Conservation (phyloP, 2,329 filamentous ascomycete genomes). For the Ambrosiella beaveri region DNA sequence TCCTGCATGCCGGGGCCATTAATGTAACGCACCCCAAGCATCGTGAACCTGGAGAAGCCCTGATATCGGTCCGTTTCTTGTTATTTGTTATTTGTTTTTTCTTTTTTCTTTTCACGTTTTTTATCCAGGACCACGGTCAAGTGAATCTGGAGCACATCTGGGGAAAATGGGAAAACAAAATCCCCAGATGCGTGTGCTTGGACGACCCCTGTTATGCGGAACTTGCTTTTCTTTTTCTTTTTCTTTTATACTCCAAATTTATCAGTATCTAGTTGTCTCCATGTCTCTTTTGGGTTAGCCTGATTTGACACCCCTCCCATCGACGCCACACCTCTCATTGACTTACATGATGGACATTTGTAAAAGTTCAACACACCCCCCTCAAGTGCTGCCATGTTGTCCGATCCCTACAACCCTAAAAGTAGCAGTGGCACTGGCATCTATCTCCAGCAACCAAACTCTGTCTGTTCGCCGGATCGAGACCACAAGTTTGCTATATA, state of each 20-base stretch:
- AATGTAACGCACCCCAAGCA: constrained; percentile 8
- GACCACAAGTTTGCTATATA: too few species aligned
- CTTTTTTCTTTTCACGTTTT: background rate
- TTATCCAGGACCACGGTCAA: background rate
- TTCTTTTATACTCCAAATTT: background rate
- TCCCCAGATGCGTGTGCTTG: constrained; percentile 1
- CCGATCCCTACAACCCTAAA: too few species aligned
- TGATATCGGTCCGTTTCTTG: background rate
- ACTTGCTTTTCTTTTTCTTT: background rate
- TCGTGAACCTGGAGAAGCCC: background rate
- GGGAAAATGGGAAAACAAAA: background rate
- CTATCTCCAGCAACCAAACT: too few species aligned
- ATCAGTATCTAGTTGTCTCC: background rate
- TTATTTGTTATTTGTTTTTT: background rate
- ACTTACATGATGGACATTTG: too few species aligned
- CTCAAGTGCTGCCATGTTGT: too few species aligned
- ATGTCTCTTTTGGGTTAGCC: background rate
- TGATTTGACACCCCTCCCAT: too few species aligned
- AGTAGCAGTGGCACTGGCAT: too few species aligned
- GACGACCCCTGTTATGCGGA: background rate
- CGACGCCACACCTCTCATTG: too few species aligned
- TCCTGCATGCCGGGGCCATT: constrained; percentile 3
- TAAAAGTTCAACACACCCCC: too few species aligned
- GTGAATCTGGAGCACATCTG: constrained; percentile 2
- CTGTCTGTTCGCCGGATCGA: too few species aligned